phyloP scores from a whole-genome alignment of 1,139 yeast genomes.

The Meyerozyma elateridarum region DNA sequence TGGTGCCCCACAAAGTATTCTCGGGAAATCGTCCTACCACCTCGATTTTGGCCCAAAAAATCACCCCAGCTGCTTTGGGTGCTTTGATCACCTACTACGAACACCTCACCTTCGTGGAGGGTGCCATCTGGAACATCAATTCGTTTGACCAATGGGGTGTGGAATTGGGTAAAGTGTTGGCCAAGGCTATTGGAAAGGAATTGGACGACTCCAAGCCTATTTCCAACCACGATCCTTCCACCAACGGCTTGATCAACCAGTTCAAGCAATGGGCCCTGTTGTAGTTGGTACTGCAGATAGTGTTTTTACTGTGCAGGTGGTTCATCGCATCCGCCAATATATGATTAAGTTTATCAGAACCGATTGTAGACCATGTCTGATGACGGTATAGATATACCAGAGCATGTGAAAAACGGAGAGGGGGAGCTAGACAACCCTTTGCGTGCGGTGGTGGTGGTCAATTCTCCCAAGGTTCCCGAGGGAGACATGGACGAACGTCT shows the following conservation, averaged over 20 bases:
- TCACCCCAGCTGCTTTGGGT: conserved; percentile 95
- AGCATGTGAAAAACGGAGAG: conserved; percentile 17
- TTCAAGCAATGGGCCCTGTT: conserved; percentile 76
- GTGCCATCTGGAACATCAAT: conserved; percentile 99
- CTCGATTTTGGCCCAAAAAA: conserved; percentile 88
- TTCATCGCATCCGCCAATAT: conserved; percentile 3
- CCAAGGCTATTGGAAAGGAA: conserved; percentile 91
- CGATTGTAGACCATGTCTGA: conserved; percentile 8
- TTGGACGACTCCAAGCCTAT: conserved; percentile 58
- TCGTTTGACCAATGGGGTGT: conserved; percentile 99
- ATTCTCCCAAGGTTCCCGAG: conserved; percentile 33
- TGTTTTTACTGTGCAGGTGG: too few species aligned
- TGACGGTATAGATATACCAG: conserved; percentile 10
- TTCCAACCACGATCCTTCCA: conserved; percentile 77
- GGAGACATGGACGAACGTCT: conserved; percentile 53
- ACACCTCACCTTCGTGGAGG: conserved; percentile 94
- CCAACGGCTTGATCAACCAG: conserved; percentile 88
- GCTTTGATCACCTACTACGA: conserved; percentile 96
- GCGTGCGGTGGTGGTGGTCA: conserved; percentile 36
- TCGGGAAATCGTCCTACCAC: conserved; percentile 99
- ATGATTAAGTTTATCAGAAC: too few species aligned
- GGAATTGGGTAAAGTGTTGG: conserved; percentile 95
- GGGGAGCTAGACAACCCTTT: conserved; percentile 41
- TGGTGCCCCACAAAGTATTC: conserved; percentile 94
- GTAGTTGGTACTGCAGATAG: conserved; percentile 3